phyloP scores from a whole-genome alignment of 2,329 filamentous ascomycete genomes.

The Ophiostoma piceae region DNA sequence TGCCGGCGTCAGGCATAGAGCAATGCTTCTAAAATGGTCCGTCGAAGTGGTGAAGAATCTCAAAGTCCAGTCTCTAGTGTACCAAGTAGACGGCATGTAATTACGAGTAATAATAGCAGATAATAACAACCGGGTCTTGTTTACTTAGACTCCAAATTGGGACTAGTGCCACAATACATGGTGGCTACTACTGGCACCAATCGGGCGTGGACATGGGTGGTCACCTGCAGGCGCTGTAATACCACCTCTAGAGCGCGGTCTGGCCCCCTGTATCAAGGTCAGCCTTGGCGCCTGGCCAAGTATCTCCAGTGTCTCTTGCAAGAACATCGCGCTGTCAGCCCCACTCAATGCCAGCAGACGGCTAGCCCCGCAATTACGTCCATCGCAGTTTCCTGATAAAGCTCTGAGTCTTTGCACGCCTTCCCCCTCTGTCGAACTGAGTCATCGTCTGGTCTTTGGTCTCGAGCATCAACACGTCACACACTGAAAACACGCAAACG shows the following conservation, averaged over 20 bases:
- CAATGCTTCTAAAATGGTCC: slow-evolving; percentile 8
- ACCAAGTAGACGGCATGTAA: not conserved
- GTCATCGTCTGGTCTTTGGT: slow-evolving; percentile 16
- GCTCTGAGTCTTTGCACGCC: not conserved
- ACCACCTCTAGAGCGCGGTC: not conserved
- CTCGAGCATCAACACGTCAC: slow-evolving; percentile 19
- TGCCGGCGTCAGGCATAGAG: slow-evolving; percentile 1
- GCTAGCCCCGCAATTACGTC: slow-evolving; percentile 20
- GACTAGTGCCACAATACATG: slow-evolving; percentile 22
- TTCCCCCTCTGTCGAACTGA: slow-evolving; percentile 12
- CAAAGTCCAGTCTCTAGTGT: not conserved
- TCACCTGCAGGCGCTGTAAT: not conserved
- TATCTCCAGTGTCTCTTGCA: not conserved
- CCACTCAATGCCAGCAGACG: slow-evolving; percentile 15
- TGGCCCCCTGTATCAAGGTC: slow-evolving; percentile 12
- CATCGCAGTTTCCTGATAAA: slow-evolving; percentile 16
- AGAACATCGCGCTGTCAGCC: not conserved
- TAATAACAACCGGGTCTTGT: slow-evolving; percentile 25
- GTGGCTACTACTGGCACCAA: not conserved
- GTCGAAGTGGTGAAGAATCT: slow-evolving; percentile 5
- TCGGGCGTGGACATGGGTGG: not conserved
- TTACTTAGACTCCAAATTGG: slow-evolving; percentile 30
- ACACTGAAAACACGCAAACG: not conserved
- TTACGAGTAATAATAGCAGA: not conserved
- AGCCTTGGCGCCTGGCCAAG: slow-evolving; percentile 18